phyloP scores from a whole-genome alignment of 768 basidiomycete species.

The Naganishia friedmannii region DNA sequence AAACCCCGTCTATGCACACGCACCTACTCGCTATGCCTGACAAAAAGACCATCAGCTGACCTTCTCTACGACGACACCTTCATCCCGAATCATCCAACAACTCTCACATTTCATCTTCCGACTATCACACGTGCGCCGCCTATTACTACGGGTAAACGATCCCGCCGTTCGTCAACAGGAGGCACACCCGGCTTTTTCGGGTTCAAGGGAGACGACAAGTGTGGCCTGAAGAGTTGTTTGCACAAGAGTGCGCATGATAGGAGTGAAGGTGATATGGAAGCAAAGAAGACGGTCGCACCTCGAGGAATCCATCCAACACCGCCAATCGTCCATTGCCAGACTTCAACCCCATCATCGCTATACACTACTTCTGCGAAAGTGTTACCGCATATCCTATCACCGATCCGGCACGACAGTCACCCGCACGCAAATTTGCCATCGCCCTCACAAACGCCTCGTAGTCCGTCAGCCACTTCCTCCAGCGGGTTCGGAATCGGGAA shows the following conservation, averaged over 20 bases:
- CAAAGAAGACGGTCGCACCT: background rate
- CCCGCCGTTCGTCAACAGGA: constrained; percentile 7
- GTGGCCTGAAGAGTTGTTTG: constrained; percentile 18
- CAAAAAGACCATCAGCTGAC: background rate
- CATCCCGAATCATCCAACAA: constrained; percentile 10
- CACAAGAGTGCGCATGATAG: constrained; percentile 16
- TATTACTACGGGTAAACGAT: background rate
- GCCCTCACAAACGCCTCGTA: background rate
- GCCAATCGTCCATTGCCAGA: constrained; percentile 1
- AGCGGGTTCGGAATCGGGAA: constrained; percentile 12
- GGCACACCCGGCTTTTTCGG: constrained; percentile 13
- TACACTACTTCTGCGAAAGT: background rate
- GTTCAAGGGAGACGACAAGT: constrained; percentile 5
- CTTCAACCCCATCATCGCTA: background rate
- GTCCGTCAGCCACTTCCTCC: background rate
- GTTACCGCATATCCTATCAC: background rate
- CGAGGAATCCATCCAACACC: constrained; percentile 4
- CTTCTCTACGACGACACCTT: constrained; percentile 16
- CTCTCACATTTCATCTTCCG: constrained; percentile 5
- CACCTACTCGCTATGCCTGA: constrained; percentile 12
- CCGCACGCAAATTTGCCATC: background rate
- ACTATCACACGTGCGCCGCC: constrained; percentile 9
- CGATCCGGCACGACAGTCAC: background rate
- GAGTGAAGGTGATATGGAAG: background rate
- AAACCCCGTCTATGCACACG: constrained; percentile 21